Conservation (phyloP, 257 asterid genomes). For the Cruciata laevipes region DNA sequence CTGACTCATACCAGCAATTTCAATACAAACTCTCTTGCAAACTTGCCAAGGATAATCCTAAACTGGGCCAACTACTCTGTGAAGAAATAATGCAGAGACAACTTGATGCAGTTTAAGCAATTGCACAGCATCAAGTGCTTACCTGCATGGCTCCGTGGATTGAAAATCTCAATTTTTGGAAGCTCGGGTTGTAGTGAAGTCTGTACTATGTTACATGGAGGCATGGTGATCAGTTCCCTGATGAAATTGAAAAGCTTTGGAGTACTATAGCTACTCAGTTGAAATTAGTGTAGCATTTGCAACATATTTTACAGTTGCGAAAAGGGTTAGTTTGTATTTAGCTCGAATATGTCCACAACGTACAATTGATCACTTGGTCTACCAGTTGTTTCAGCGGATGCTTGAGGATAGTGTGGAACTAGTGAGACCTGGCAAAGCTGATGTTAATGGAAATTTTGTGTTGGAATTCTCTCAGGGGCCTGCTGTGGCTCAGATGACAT, state of each 20-base stretch:
- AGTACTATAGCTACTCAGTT: conserved; percentile 93
- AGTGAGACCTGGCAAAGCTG: conserved; percentile 64
- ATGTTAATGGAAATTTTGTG: conserved; percentile 56
- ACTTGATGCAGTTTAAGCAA: conserved; percentile 95
- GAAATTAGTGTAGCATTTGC: conserved; percentile 99
- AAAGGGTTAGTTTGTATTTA: conserved; percentile 86
- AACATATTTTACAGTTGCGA: conserved; percentile 95
- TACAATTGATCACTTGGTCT: conserved; percentile 96
- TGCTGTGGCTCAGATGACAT: conserved; percentile 65
- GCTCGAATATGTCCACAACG: conserved; percentile 99
- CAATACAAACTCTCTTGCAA: conserved; percentile 98
- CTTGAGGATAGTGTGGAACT: conserved; percentile 92
- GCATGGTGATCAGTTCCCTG: conserved; percentile 98
- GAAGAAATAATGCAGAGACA: conserved; percentile 99
- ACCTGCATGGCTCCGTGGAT: conserved; percentile 99
- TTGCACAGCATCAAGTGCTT: conserved; percentile 97
- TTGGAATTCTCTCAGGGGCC: conserved; percentile 95
- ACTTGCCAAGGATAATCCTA: conserved; percentile 98
- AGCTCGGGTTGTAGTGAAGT: conserved; percentile 97
- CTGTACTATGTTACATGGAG: conserved; percentile 97
- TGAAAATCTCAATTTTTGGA: conserved; percentile 98
- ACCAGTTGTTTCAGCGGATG: conserved; percentile 97
- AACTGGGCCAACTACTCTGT: conserved; percentile 92
- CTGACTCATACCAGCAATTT: conserved; percentile 97
- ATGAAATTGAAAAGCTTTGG: conserved; percentile 98